Evolutionary conservation across 2,329 filamentous ascomycete species (phyloP), one percentile per base, ranked within the genome.

Genomic region (Fusarium albosuccineum): DNA sequence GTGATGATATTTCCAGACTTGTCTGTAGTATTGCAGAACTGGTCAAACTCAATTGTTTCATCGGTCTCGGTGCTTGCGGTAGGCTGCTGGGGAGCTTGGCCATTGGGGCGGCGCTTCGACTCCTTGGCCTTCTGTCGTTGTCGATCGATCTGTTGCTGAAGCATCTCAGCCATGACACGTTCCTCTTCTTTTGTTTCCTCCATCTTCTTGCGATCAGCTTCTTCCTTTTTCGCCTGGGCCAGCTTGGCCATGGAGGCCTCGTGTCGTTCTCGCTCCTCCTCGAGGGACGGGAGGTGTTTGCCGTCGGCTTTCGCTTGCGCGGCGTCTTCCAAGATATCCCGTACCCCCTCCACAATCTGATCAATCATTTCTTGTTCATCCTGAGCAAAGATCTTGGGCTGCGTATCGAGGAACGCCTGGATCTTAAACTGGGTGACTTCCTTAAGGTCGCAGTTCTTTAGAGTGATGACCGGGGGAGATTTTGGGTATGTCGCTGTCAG

Each of bases 401-500:
- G 82, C 0, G 83, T 85, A 71, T 90, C 86, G 56, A 91, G 79
- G 54, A 86, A 87, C 57, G 86, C 88, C 64, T 89, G 86, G 14
- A 97, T 85, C 73, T 91, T 91, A 75, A 89, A 91, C 60, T 87
- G 85, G 2, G 91, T 92, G 54, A 87, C 89, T 70, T 91, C 90
- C 42, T 89, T 89, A 57, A 97, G 82, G 44, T 86, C 84, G 41
- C 89, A 81, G 56, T 89, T 84, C 67, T 92, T 90, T 44, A 97
- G 75, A 5, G 86, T 88, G 13, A 97, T 80, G 10, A 93, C 81
- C 2, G 94, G 94, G 2, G 89, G 82, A 2, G 93, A 92, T 75
- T 93, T 97, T 5, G 95, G 96, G 76, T 98, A 98, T 1, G 94
- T 97, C 7, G 94, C 92, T 9, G 93, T 96, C 68, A 98, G 83